Conservation (phyloP, 169 alveolate species). For the Amoebophrya sp. region DNA sequence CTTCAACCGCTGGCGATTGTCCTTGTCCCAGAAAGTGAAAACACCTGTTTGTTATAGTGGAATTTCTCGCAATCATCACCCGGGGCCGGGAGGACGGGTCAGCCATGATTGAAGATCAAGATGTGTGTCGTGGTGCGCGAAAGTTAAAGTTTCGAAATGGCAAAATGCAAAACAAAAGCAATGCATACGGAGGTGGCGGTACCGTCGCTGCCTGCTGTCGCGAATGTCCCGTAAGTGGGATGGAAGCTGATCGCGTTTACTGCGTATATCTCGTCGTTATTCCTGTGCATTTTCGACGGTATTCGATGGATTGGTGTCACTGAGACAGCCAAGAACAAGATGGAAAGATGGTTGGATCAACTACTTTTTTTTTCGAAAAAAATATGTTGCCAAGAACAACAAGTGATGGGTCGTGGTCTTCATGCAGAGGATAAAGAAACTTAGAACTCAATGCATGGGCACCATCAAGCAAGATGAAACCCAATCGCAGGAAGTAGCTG, state of each 20-base stretch:
- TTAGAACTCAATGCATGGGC: too few species aligned
- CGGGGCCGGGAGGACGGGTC: not conserved
- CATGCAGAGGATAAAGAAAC: too few species aligned
- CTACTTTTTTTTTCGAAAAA: not conserved
- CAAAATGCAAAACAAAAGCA: not conserved
- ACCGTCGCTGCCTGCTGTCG: conserved; percentile 74
- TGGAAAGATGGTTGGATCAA: conserved; percentile 15
- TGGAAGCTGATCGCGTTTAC: conserved; percentile 61
- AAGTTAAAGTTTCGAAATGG: not conserved
- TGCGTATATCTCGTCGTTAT: conserved; percentile 39
- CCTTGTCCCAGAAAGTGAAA: conserved; percentile 59
- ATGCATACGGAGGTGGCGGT: not conserved
- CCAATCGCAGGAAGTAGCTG: not conserved
- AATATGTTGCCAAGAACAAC: too few species aligned
- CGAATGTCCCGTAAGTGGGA: conserved; percentile 52
- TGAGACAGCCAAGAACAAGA: not conserved
- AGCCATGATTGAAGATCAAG: not conserved
- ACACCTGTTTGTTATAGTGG: not conserved
- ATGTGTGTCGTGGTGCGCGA: too few species aligned
- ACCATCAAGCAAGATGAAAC: not conserved
- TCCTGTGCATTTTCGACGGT: not conserved
- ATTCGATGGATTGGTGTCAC: not conserved
- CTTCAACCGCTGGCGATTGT: conserved; percentile 50
- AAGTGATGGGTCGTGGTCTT: too few species aligned
- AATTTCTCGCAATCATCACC: not conserved